Conservation (phyloP, 805 yeast genomes). For the Candida loeiensis region DNA sequence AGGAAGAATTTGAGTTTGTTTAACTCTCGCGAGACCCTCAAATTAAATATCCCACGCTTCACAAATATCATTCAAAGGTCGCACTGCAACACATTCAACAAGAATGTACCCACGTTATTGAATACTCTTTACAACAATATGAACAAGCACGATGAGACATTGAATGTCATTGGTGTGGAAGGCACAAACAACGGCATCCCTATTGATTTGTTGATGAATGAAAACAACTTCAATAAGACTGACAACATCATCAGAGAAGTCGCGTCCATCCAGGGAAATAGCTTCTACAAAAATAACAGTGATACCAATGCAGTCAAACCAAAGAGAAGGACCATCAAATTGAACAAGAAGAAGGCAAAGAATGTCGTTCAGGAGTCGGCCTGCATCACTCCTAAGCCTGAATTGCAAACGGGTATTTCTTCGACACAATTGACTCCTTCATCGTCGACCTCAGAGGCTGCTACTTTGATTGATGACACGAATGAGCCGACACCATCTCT, state of each 20-base stretch:
- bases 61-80: conserved; percentile 58
- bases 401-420: neutral
- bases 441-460: conserved; percentile 9
- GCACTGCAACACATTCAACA: conserved; percentile 40
- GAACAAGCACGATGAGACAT: conserved; percentile 19
- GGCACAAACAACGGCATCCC: conserved; percentile 35
- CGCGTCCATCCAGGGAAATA: conserved; percentile 44
- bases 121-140: conserved; percentile 35
- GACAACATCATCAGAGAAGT: conserved; percentile 39
- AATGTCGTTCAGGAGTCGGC: neutral
- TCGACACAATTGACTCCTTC: conserved; percentile 5
- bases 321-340: conserved; percentile 40
- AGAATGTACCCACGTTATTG: conserved; percentile 37
- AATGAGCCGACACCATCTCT: neutral
- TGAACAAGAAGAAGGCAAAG: conserved; percentile 17
- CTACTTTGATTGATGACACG: conserved; percentile 10
- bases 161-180: conserved; percentile 8
- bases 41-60: conserved; percentile 60
- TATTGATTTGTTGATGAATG: conserved; percentile 30
- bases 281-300: conserved; percentile 32
- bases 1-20: conserved; percentile 41
- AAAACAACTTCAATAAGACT: conserved; percentile 26
- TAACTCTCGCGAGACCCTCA: conserved; percentile 75
- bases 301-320: conserved; percentile 31
- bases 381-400: neutral